Evolutionary conservation across 495 filamentous ascomycete genomes (phyloP).

Genomic region (Penicillium cinerascens): DNA sequence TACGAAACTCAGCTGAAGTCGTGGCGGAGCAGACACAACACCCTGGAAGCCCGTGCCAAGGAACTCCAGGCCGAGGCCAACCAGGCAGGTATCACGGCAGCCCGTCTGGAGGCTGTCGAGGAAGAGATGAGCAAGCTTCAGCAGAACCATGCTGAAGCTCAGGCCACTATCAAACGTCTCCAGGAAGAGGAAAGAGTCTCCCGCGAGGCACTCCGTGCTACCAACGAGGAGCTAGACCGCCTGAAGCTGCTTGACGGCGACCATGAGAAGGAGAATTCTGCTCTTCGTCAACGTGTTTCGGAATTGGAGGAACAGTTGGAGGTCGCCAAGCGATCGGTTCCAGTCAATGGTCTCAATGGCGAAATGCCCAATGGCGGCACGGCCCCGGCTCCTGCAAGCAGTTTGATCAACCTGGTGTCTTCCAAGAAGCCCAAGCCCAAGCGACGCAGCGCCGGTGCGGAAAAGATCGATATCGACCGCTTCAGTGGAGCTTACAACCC

Average conservation of each 20-base stretch:
- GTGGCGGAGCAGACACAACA: slow-evolving; percentile 86
- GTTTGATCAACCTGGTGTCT: slow-evolving; percentile 93
- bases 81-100: slow-evolving; percentile 92
- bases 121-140: slow-evolving; percentile 93
- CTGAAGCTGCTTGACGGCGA: slow-evolving; percentile 64
- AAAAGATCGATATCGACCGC: slow-evolving; percentile 74
- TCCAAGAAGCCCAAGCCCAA: slow-evolving; percentile 98
- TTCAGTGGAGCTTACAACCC: slow-evolving; percentile 92
- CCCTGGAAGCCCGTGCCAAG: slow-evolving; percentile 84
- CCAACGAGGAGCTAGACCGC: slow-evolving; percentile 72
- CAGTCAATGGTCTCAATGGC: slow-evolving; percentile 52
- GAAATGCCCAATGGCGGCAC: slow-evolving; percentile 67
- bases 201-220: slow-evolving; percentile 69
- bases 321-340: slow-evolving; percentile 65
- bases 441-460: slow-evolving; percentile 88
- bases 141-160: slow-evolving; percentile 77
- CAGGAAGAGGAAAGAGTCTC: slow-evolving; percentile 86
- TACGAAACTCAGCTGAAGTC: slow-evolving; percentile 95
- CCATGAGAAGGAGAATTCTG: slow-evolving; percentile 78
- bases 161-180: slow-evolving; percentile 82
- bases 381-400: slow-evolving; percentile 55
- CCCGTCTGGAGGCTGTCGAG: slow-evolving; percentile 82
- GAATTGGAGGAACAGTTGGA: slow-evolving; percentile 94
- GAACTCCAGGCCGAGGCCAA: slow-evolving; percentile 96
- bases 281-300: slow-evolving; percentile 77